Percentiles rank a stretch among this genome's conserved stretches.
Evolutionary conservation across 495 filamentous ascomycete genomes (phyloP).

Genomic region (Hypoxylon lienhwacheense): DNA sequence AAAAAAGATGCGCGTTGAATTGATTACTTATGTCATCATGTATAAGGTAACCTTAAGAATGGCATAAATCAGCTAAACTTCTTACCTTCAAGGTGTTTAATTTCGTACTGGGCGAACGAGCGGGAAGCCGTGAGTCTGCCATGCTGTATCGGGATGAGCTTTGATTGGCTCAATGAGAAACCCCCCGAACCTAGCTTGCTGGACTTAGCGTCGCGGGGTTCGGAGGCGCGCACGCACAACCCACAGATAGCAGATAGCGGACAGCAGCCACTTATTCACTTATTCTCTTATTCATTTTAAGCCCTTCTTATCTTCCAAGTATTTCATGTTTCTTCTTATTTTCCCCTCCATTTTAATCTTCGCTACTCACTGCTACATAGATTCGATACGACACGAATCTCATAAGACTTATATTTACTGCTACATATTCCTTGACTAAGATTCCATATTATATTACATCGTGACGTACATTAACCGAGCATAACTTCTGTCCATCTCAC

Average conservation of each 20-base stretch:
- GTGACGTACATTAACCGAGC: neutral
- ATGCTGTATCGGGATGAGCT: slow-evolving; percentile 14
- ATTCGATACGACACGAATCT: neutral
- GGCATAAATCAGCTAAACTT: no score
- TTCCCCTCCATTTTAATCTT: neutral
- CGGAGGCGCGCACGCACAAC: slow-evolving; percentile 13
- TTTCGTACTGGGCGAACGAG: neutral
- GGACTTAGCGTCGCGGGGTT: slow-evolving; percentile 26
- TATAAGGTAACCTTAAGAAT: no score
- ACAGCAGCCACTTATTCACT: slow-evolving; percentile 3
- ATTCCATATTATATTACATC: neutral
- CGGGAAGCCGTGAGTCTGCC: slow-evolving; percentile 12
- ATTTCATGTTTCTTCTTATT: slow-evolving; percentile 1
- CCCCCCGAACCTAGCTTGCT: slow-evolving; percentile 17
- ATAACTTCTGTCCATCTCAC: no score
- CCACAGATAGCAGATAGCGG: neutral
- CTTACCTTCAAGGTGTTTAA: no score
- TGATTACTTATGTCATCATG: no score
- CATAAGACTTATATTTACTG: neutral
- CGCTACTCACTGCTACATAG: slow-evolving; percentile 12
- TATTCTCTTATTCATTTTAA: neutral
- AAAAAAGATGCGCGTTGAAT: no score
- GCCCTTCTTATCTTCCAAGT: slow-evolving; percentile 5
- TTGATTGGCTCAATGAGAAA: slow-evolving; percentile 18
- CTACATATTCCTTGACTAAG: neutral